Conservation (phyloP, 2,329 filamentous ascomycete species). For the Colletotrichum lindemuthianum region DNA sequence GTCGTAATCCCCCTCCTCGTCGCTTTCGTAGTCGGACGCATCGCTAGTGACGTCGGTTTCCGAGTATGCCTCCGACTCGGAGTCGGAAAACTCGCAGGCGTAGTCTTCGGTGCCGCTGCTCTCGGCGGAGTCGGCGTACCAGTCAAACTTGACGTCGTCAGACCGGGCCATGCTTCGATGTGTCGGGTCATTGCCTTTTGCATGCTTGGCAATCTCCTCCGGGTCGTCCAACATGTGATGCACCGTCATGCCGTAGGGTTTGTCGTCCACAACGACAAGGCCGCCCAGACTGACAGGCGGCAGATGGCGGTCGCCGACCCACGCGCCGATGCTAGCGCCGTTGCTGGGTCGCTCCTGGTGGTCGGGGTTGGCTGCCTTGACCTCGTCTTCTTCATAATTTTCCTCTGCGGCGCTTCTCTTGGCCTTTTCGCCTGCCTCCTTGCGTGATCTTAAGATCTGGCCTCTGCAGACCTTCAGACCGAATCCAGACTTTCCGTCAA, state of each 20-base stretch:
- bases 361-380: conserved; percentile 71
- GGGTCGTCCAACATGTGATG: conserved; percentile 93
- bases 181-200: conserved; percentile 36
- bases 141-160: conserved; percentile 49
- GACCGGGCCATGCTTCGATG: conserved; percentile 52
- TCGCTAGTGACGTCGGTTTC: conserved; percentile 65
- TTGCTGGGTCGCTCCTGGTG: conserved; percentile 84
- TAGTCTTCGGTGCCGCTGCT: conserved; percentile 62
- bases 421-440: conserved; percentile 41
- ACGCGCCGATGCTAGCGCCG: conserved; percentile 93
- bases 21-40: conserved; percentile 55
- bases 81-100: conserved; percentile 70
- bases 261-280: conserved; percentile 83
- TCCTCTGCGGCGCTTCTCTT: conserved; percentile 52
- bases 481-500: conserved; percentile 70
- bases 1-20: conserved; percentile 62
- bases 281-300: conserved; percentile 93
- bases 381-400: conserved; percentile 48
- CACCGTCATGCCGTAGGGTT: conserved; percentile 92
- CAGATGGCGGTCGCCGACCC: conserved; percentile 83
- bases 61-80: conserved; percentile 64
- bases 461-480: conserved; percentile 78
- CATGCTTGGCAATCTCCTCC: conserved; percentile 47
- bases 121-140: conserved; percentile 55
- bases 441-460: conserved; percentile 71